Base-by-base conservation (phyloP, 2,329 filamentous ascomycete species). In the Delphinella strobiligena region DNA sequence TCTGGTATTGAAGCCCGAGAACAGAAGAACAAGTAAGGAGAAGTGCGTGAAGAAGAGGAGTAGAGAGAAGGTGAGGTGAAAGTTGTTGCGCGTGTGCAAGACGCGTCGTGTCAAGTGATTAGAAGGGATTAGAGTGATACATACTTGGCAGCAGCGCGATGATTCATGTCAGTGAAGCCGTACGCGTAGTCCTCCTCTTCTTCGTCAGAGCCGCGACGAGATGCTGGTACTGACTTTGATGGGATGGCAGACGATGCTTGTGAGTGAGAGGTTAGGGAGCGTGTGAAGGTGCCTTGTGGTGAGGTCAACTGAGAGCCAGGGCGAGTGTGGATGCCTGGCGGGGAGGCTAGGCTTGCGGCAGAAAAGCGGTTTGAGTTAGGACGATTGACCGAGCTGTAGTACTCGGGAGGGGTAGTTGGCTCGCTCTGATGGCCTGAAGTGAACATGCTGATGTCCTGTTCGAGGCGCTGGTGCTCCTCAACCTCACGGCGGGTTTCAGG, bases 361-460 rank as follows among this genome's bases (percentile, higher is more conserved):
- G 89, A 93, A 66, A 93, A 89, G 46, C 88, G 77, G 58, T 88
- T 88, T 32, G 86, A 83, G 86, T 78, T 40, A 78, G 41, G 82
- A 78, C 47, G 50, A 4, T 34, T 38, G 19, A 43, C 19, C 4
- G 39, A 36, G 45, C 75, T 77, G 48, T 93, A 80, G 60, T 91
- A 89, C 60, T 96, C 91, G 22, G 91, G 91, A 16, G 91, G 91
- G 16, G 91, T 98, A 2, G 91, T 95, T 12, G 91, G 91, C 63
- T 96, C 89, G 51, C 85, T 94, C 57, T 93, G 84, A 53, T 88
- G 82, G 39, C 83, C 83, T 45, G 77, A 69, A 45, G 70, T 62
- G 52, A 70, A 67, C 65, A 63, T 54, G 63, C 65, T 52, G 42
- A 93, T 71, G 50, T 91, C 83, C 51, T 86, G 80, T 53, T 87